A percentile compares a stretch with the other conserved stretches of the same genome.
These are phyloP conservation scores for Pholiota molesta DNA, from an alignment of 768 basidiomycete species.

Conservation along the genomic window DNA sequence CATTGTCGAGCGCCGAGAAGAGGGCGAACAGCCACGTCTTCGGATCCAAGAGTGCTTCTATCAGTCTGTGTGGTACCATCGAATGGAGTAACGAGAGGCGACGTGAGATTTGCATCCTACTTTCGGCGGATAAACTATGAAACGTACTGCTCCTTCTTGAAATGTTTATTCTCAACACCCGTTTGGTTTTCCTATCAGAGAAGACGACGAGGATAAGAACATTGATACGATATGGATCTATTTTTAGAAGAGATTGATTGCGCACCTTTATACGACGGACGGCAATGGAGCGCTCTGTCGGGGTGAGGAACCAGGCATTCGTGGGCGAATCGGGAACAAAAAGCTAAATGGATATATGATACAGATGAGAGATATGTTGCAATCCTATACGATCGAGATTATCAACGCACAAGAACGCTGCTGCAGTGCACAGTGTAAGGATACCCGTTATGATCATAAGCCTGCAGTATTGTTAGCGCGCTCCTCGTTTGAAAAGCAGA, in stretches of 20 bases:
- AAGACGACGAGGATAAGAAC: constrained; percentile 1
- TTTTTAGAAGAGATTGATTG: not conserved
- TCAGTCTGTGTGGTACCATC: constrained; percentile 45
- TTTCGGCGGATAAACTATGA: not conserved
- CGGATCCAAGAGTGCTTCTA: constrained; percentile 66
- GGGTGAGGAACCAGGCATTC: constrained; percentile 73
- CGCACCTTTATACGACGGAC: constrained; percentile 64
- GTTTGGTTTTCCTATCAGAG: constrained; percentile 70
- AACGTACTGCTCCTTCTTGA: constrained; percentile 78
- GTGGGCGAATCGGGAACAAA: constrained; percentile 76
- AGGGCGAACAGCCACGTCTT: constrained; percentile 81
- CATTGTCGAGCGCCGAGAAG: constrained; percentile 60
- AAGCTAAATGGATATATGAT: constrained; percentile 41
- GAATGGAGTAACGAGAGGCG: not conserved
- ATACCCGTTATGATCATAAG: constrained; percentile 72
- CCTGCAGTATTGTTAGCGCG: constrained; percentile 32
- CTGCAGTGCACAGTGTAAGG: constrained; percentile 55
- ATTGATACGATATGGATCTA: not conserved
- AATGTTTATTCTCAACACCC: constrained; percentile 80
- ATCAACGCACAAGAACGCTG: constrained; percentile 54
- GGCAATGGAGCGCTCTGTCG: constrained; percentile 62
- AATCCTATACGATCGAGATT: not conserved
- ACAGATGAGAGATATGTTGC: not conserved
- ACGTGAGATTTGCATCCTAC: not conserved
- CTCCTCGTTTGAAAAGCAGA: not conserved